Percentiles rank a stretch among this genome's conserved stretches.
Conservation (phyloP, 495 filamentous ascomycete genomes). For the Trichoderma virens region DNA sequence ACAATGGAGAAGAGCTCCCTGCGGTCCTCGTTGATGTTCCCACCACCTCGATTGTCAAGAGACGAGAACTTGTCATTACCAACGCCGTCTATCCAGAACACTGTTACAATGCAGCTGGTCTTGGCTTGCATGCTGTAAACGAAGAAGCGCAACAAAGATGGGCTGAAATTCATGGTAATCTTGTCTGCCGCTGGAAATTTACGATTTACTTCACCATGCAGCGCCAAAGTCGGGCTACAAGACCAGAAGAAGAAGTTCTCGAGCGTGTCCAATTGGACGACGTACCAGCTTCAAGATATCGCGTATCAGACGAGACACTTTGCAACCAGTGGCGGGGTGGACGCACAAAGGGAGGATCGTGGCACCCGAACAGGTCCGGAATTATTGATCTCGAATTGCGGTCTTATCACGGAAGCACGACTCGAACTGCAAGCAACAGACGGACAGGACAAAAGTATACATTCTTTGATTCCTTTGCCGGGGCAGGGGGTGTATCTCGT, state of each 20-base stretch:
- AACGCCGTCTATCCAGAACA: conserved; percentile 40
- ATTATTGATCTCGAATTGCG: conserved; percentile 5
- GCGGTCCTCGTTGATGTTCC: conserved; percentile 40
- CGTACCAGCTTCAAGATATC: conserved; percentile 10
- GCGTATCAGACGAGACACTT: conserved; percentile 8
- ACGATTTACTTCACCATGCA: conserved; percentile 18
- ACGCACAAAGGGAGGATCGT: conserved; percentile 28
- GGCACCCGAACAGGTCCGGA: conserved; percentile 7
- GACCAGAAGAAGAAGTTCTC: conserved; percentile 27
- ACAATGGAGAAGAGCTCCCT: conserved; percentile 26
- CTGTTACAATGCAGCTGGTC: neutral
- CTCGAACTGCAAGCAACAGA: neutral
- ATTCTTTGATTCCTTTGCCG: conserved; percentile 67
- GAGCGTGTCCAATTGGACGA: conserved; percentile 21
- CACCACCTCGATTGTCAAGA: conserved; percentile 22
- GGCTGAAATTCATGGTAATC: conserved; percentile 19
- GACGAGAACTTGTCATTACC: conserved; percentile 42
- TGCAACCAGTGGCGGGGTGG: conserved; percentile 33
- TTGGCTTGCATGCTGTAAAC: neutral
- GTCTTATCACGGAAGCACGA: neutral
- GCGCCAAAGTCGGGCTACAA: neutral
- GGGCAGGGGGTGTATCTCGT: conserved; percentile 66
- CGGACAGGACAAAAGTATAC: conserved; percentile 43
- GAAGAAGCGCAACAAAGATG: neutral
- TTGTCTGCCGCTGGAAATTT: conserved; percentile 34